Conservation (phyloP, 495 filamentous ascomycete genomes). For the Penicillium paxilli region DNA sequence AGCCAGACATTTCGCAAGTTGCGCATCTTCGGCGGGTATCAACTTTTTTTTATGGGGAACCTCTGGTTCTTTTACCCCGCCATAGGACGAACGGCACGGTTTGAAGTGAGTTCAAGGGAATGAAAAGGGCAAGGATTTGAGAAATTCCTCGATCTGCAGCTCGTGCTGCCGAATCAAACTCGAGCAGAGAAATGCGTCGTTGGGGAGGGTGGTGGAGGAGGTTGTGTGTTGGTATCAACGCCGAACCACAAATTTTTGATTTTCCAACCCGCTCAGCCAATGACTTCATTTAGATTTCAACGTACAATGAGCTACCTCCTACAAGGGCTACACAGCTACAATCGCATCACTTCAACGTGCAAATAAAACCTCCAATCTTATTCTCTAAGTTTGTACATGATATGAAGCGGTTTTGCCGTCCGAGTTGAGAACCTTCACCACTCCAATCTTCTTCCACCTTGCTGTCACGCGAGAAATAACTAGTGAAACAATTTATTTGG, state of each 20-base stretch:
- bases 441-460: conserved; percentile 13
- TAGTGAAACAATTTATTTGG: conserved; percentile 34
- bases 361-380: conserved; percentile 29
- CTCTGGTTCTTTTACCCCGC: conserved; percentile 39
- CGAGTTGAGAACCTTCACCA: conserved; percentile 26
- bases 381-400: conserved; percentile 48
- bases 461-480: conserved; percentile 20
- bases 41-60: conserved; percentile 22
- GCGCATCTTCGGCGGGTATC: conserved; percentile 58
- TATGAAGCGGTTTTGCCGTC: conserved; percentile 29
- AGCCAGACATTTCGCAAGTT: conserved; percentile 74
- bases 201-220: neutral
- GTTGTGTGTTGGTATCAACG: conserved; percentile 24
- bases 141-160: too few relatives aligned
- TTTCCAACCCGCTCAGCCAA: conserved; percentile 45
- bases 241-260: conserved; percentile 46
- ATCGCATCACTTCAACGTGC: conserved; percentile 7
- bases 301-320: conserved; percentile 18
- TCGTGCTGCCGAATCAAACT: too few relatives aligned
- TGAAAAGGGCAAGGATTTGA: neutral
- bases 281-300: conserved; percentile 54
- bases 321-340: conserved; percentile 23
- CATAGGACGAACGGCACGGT: conserved; percentile 27
- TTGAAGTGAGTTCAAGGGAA: neutral
- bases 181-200: neutral